Base-by-base conservation (phyloP, 2,329 filamentous ascomycete species). In the Trichoderma simmonsii region DNA sequence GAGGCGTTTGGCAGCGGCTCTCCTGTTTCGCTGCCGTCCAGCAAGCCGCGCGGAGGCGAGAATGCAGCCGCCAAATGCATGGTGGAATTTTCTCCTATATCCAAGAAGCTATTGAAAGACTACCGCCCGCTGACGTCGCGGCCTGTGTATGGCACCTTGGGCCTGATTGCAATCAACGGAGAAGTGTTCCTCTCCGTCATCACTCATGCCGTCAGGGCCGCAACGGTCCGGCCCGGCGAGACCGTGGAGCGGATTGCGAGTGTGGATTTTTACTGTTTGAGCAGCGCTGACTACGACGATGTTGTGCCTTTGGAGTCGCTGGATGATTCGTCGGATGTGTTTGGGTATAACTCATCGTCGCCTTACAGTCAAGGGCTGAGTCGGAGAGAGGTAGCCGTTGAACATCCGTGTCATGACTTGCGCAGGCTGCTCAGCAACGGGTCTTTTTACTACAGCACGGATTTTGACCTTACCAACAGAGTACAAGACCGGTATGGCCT, bases 381-480 rank as follows among this genome's bases (percentile, higher is more conserved):
- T 71, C 87, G 91, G 71, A 88, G 89, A 76, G 94, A 98, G 57
- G 85, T 89, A 56, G 82, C 90, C 30, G 81, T 93, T 34, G 94
- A 98, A 78, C 94, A 98, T 81, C 96, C 96, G 7, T 98, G 95
- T 81, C 85, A 94, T 77, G 93, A 96, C 60, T 82, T 99, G 73
- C 95, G 95, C 81, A 98, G 97, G 85, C 88, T 99, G 48, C 85
- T 99, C 71, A 92, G 93, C 79, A 95, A 97, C 80, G 95, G 95
- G 30, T 97, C 92, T 34, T 99, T 99, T 80, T 99, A 98, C 81
- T 99, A 98, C 83, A 98, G 94, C 79, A 93, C 94, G n/a, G 94
- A 98, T 81, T 99, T 99, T 80, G 95, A 99, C 80, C 85, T 99
- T 63, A 99, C 96, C 4, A 95, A 97, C 81, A 89, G 96, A 76